Conservation (phyloP, 2,329 filamentous ascomycete genomes). For the Acrocalymma vagum region DNA sequence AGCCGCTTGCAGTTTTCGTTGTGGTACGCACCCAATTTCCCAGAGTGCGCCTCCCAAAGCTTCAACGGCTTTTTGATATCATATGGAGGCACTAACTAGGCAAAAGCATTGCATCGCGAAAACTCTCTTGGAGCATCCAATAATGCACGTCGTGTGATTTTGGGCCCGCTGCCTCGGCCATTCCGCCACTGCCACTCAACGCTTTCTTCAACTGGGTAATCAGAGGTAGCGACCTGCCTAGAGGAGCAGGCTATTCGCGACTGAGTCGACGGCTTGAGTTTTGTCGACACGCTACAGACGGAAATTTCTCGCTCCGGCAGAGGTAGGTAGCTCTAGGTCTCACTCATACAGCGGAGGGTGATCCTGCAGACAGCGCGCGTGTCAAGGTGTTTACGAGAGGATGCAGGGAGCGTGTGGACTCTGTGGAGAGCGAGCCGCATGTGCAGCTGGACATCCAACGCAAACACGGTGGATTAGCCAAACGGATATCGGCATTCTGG, state of each 20-base stretch:
- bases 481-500: slow-evolving; percentile 10
- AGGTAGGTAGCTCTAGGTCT: slow-evolving; percentile 16
- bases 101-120: no score
- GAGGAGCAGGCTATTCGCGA: slow-evolving; percentile 19
- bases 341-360: slow-evolving; percentile 10
- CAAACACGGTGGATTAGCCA: slow-evolving; percentile 13
- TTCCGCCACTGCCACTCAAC: no score
- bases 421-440: slow-evolving; percentile 20
- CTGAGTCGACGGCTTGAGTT: slow-evolving; percentile 24
- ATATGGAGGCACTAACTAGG: slow-evolving; percentile 11
- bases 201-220: no score
- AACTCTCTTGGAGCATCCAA: no score
- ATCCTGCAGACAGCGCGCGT: slow-evolving; percentile 24
- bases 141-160: no score
- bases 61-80: slow-evolving; percentile 39
- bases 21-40: slow-evolving; percentile 16
- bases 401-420: slow-evolving; percentile 18
- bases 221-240: no score
- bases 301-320: slow-evolving; percentile 41
- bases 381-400: slow-evolving; percentile 21
- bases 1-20: slow-evolving; percentile 8
- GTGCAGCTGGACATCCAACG: slow-evolving; percentile 11
- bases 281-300: slow-evolving; percentile 27
- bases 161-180: no score
- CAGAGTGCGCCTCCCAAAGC: slow-evolving; percentile 11